Percentiles rank a stretch among this genome's conserved stretches.
These are phyloP conservation scores for Rhodomyrtus psidioides DNA, from an alignment of 441 rosid genomes.

Conservation along the genomic window DNA sequence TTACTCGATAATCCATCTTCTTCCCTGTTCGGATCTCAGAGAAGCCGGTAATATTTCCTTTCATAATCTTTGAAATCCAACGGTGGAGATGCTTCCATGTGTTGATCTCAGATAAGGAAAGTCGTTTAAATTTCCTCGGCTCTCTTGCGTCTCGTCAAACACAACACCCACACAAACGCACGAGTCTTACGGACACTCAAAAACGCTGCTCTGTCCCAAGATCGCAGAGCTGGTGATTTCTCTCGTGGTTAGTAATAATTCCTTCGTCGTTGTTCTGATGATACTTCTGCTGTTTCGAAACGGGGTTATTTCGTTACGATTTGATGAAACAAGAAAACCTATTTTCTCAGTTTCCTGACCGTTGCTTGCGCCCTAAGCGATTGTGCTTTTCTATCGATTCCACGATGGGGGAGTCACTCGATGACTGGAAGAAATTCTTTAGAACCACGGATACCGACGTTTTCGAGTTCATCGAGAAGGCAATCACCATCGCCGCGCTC, in stretches of 20 bases:
- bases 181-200: too few relatives aligned
- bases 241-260: neutral
- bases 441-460: neutral
- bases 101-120: neutral
- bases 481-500: neutral
- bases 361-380: neutral
- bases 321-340: neutral
- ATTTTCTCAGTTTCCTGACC: neutral
- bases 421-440: neutral
- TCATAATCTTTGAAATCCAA: neutral
- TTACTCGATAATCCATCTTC: too few relatives aligned
- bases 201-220: too few relatives aligned
- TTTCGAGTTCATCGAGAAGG: neutral
- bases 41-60: neutral
- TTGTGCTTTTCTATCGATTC: neutral
- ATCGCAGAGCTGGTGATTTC: neutral
- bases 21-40: neutral
- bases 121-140: neutral
- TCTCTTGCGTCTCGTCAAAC: too few relatives aligned
- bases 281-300: neutral
- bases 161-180: neutral
- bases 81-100: neutral
- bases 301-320: neutral
- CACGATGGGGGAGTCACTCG: neutral
- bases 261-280: neutral